A percentile compares a stretch with the other conserved stretches of the same genome.
Evolutionary conservation across 805 yeast genomes (phyloP).

Genomic region (Candida jianshihensis): DNA sequence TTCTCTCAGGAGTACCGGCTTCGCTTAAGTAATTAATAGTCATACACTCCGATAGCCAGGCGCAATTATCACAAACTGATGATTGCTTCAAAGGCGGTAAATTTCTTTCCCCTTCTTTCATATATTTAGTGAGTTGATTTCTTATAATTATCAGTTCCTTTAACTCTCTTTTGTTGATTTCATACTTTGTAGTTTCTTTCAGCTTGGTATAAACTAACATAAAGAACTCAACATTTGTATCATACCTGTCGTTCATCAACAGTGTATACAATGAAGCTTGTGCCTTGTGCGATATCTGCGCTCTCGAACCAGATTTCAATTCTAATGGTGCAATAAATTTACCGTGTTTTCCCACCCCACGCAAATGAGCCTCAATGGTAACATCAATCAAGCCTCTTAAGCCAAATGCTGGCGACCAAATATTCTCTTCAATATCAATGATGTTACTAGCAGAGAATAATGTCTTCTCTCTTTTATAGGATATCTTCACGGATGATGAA

Average conservation of each 20-base stretch:
- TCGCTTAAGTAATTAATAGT: conserved; percentile 53
- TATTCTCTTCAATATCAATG: conserved; percentile 81
- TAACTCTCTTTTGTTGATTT: conserved; percentile 48
- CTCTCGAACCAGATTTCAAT: conserved; percentile 74
- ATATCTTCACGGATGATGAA: conserved; percentile 16
- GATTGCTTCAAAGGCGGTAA: conserved; percentile 49
- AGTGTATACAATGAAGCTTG: conserved; percentile 81
- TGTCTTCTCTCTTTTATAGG: conserved; percentile 28
- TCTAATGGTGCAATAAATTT: conserved; percentile 72
- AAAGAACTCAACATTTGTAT: conserved; percentile 54
- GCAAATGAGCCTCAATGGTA: conserved; percentile 56
- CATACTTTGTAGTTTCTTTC: conserved; percentile 46
- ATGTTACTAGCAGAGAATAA: conserved; percentile 53
- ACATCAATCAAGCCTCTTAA: conserved; percentile 86
- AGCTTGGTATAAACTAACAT: conserved; percentile 69
- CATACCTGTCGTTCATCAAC: conserved; percentile 73
- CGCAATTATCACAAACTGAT: conserved; percentile 58
- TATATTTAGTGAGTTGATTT: conserved; percentile 55
- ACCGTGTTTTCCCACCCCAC: conserved; percentile 29
- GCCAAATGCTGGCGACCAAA: conserved; percentile 90
- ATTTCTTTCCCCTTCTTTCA: conserved; percentile 42
- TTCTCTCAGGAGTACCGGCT: conserved; percentile 44
- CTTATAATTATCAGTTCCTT: conserved; percentile 65
- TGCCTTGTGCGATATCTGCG: conserved; percentile 66
- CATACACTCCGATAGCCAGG: conserved; percentile 53